These are phyloP conservation scores for Neophaeococcomyces aloes DNA, from an alignment of 2,329 filamentous ascomycete genomes.

Conservation along the genomic window DNA sequence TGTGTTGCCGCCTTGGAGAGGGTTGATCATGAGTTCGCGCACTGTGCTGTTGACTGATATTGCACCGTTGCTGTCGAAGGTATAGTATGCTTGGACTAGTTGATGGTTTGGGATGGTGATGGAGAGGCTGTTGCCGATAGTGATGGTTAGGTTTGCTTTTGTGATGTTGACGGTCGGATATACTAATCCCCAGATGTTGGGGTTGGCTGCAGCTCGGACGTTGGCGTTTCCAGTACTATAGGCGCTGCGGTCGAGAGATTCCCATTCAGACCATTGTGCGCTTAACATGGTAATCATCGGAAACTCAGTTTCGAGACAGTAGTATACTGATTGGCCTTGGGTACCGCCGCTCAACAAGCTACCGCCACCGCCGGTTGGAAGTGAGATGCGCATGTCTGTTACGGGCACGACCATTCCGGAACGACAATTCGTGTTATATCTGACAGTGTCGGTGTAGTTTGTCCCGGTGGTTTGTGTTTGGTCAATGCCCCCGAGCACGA, in stretches of 20 bases:
- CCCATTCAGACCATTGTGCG: not conserved
- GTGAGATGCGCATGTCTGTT: conserved; percentile 21
- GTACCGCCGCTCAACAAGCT: conserved; percentile 10
- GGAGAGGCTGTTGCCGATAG: not conserved
- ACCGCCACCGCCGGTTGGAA: conserved; percentile 23
- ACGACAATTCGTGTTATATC: conserved; percentile 9
- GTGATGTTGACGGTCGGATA: not conserved
- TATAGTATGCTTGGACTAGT: conserved; percentile 4
- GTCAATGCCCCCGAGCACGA: conserved; percentile 26
- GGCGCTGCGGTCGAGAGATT: not conserved
- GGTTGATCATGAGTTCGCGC: conserved; percentile 9
- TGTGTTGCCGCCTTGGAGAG: conserved; percentile 4
- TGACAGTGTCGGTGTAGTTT: conserved; percentile 16
- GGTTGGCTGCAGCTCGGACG: not conserved
- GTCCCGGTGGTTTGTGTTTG: conserved; percentile 22
- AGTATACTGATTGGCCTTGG: conserved; percentile 1
- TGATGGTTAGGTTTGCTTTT: not conserved
- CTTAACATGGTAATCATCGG: conserved; percentile 2
- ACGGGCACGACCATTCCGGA: conserved; percentile 21
- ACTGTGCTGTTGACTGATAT: conserved; percentile 3
- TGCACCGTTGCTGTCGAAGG: not conserved
- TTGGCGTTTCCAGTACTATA: not conserved
- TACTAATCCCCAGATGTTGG: conserved; percentile 3
- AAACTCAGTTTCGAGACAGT: conserved; percentile 1
- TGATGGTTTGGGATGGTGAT: conserved; percentile 6